Base-by-base conservation (phyloP, 768 basidiomycete species). In the Coprinopsis cinerea region DNA sequence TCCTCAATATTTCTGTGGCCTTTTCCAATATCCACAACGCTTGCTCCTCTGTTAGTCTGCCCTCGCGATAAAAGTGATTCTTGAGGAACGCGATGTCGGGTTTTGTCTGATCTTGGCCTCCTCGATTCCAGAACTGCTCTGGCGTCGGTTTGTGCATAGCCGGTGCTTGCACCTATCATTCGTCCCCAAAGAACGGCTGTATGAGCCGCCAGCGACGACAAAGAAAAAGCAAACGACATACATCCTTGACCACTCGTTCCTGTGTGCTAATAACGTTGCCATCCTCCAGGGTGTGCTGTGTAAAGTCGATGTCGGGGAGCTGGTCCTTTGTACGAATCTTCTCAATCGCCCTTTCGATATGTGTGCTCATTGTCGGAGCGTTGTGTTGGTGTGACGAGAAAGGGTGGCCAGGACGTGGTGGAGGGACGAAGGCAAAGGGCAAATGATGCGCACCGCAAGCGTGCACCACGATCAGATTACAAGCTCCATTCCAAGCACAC, bases 21-120 rank as follows among this genome's bases (percentile, higher is more conserved):
- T 84, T 87, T 54, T 88, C 81, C 57, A 99, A 70, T 62, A 99
- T 98, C 76, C 85, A 96, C 54, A 96, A 64, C 2, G 96, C 96
- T 65, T 98, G 93, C 39, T 94, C 91, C 65, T 98, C 95, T 15
- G 84, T 93, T 57, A 98, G 58, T 44, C 94, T 75, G 0, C 95
- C 95, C 66, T 97, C 95, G 28, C 96, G 81, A 67, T 98, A 98
- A 64, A 99, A 97, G 70, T 99, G 96, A 61, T 97, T 98, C 75
- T 98, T 99, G 54, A 99, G 77, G 67, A 92, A 98, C 24, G 90
- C 93, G 57, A 98, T 76, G 66, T 97, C 91, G 9, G 95, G 95
- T 67, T 95, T 97, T 24, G 83, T 78, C 37, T 79, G 83, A 72
- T 97, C 95, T 58, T 82, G 77, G 24, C 72, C 70, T 46, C 70